Evolutionary conservation across 164 flowering plant species (phyloP), one percentile per base, ranked within the genome.

Genomic region (Tetracentron sinense): DNA sequence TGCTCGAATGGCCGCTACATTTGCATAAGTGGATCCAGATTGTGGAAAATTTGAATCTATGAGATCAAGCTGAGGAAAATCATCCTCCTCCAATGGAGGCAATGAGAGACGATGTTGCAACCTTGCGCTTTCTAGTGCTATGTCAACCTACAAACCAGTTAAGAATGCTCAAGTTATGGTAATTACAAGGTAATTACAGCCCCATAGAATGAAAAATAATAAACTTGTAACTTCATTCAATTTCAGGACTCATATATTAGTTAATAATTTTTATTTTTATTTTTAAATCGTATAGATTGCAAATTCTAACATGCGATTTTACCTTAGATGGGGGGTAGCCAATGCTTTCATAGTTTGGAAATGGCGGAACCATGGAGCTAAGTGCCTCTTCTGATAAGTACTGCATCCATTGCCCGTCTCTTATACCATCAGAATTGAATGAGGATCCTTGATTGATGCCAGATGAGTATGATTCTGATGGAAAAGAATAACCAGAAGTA

Each of bases 41-140:
- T 71, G 73, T 26, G 60, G 68, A 62, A 69, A 46, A 22, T 61
- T 78, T n/a, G 72, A 38, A 35, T 76, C 70, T 0, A 60, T 42
- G 27, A 58, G 29, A 44, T 70, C 75, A 20, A 63, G 70, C 38
- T 81, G 80, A 26, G 90, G 83, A 49, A 76, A 72, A 57, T 84
- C 92, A 22, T 83, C 84, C 28, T 79, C 81, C 35, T 86, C 82
- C 66, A 92, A 61, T 29, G 89, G 93, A 29, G 96, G 93, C 69
- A 85, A 35, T 8, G 84, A 49, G 46, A 85, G 73, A 29, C 89
- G 58, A 62, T 90, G 86, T 59, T 92, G 93, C 76, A 92, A 53
- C 73, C 90, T 81, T 12, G 95, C 89, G 69, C 96, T 84, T 61
- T 90, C 93, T 52, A 88, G 55, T 63, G 93, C 96, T 47, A 86